Percentiles rank a stretch among this genome's conserved stretches.
Conservation (phyloP, 2,329 filamentous ascomycete species). For the Rosellinia necatrix region DNA sequence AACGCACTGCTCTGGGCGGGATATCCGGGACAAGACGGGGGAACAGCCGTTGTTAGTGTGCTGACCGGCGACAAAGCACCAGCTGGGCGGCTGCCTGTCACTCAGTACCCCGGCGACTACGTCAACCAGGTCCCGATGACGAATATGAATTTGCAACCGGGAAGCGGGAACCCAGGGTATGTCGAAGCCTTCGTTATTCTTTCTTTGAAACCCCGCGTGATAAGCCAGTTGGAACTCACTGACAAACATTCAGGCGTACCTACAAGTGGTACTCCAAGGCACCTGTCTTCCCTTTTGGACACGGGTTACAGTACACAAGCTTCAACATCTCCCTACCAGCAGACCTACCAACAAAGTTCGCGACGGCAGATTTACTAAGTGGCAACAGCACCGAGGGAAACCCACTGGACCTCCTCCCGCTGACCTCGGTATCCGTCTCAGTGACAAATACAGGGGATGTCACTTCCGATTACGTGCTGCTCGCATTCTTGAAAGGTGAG, state of each 20-base stretch:
- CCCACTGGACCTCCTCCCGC: slow-evolving; percentile 49
- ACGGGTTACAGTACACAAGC: slow-evolving; percentile 62
- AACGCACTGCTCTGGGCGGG: slow-evolving; percentile 60
- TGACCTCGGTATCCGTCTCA: slow-evolving; percentile 47
- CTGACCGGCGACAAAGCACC: slow-evolving; percentile 55
- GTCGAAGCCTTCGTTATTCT: not conserved
- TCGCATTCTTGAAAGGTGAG: slow-evolving; percentile 54
- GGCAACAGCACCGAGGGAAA: slow-evolving; percentile 40
- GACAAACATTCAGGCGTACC: slow-evolving; percentile 45
- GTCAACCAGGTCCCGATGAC: slow-evolving; percentile 55
- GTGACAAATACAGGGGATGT: slow-evolving; percentile 54
- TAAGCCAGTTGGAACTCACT: not conserved
- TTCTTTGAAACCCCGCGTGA: not conserved
- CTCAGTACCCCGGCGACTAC: slow-evolving; percentile 60
- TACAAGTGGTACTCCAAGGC: slow-evolving; percentile 61
- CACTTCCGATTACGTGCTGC: slow-evolving; percentile 57
- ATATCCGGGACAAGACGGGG: slow-evolving; percentile 65
- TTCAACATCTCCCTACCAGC: slow-evolving; percentile 44
- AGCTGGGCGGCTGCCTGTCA: slow-evolving; percentile 59
- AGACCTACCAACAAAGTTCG: slow-evolving; percentile 34
- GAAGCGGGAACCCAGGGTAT: slow-evolving; percentile 49
- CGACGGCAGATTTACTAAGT: slow-evolving; percentile 26
- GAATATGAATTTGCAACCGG: slow-evolving; percentile 59
- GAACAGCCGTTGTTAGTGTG: slow-evolving; percentile 58
- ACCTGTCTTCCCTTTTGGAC: slow-evolving; percentile 58